Evolutionary conservation across 805 yeast genomes (phyloP).

Genomic region (Spathaspora sp.): DNA sequence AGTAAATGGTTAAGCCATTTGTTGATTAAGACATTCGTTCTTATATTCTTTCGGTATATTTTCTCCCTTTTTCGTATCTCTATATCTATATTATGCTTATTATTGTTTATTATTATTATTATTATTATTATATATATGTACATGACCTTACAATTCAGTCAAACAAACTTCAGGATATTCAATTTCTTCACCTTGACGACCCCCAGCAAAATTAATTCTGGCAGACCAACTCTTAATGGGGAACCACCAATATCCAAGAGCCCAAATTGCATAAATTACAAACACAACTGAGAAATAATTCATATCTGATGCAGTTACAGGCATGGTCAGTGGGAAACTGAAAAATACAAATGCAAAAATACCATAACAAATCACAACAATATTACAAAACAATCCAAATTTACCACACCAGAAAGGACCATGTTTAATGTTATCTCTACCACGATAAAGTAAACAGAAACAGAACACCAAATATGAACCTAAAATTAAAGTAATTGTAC

Average conservation of each 20-base stretch:
- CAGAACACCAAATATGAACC: constrained; percentile 36
- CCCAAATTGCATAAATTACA: constrained; percentile 30
- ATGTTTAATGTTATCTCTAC: constrained; percentile 34
- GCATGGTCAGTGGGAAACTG: constrained; percentile 48
- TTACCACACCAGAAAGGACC: constrained; percentile 43
- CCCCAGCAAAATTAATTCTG: constrained; percentile 40
- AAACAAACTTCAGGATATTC: constrained; percentile 44
- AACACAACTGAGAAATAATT: constrained; percentile 62
- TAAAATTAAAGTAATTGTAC: constrained; percentile 36
- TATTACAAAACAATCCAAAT: constrained; percentile 30
- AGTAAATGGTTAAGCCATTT: too few species aligned
- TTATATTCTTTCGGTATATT: too few species aligned
- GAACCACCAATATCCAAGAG: constrained; percentile 40
- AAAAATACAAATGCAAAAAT: constrained; percentile 35
- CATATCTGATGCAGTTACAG: constrained; percentile 60
- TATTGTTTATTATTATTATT: background rate
- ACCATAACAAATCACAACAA: constrained; percentile 31
- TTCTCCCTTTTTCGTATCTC: too few species aligned
- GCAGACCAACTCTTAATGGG: constrained; percentile 36
- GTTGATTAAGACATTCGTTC: too few species aligned
- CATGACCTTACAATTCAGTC: constrained; percentile 10
- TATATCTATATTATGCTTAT: too few species aligned
- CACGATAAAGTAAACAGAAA: constrained; percentile 29
- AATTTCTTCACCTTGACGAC: constrained; percentile 35
- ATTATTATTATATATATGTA: background rate